Percentiles rank a stretch among this genome's conserved stretches.
Conservation (phyloP, 495 filamentous ascomycete species). For the Lepidopterella palustris region DNA sequence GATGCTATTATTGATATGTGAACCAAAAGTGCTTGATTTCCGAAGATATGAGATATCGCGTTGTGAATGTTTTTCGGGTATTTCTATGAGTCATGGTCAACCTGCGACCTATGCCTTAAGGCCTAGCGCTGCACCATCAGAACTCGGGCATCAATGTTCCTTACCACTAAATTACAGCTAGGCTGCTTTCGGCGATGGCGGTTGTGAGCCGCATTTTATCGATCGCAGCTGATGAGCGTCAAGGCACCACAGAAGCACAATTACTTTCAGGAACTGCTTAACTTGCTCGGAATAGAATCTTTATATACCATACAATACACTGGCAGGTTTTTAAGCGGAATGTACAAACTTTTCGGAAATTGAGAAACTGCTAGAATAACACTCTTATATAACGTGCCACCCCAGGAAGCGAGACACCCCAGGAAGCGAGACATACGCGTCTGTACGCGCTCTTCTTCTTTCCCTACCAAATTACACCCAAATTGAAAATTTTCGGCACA, state of each 20-base stretch:
- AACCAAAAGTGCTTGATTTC: no score
- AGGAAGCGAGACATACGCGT: no score
- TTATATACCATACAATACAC: not conserved
- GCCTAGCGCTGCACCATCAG: no score
- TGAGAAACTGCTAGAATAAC: not conserved
- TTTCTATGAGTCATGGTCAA: no score
- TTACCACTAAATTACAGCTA: not conserved
- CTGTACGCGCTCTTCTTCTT: no score
- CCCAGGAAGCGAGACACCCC: no score
- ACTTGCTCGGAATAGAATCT: not conserved
- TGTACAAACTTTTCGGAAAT: not conserved
- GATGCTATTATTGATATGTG: no score
- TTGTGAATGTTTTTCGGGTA: no score
- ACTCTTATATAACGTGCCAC: not conserved
- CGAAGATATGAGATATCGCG: no score
- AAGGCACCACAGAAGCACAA: not conserved
- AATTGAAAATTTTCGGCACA: no score
- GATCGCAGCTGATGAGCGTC: not conserved
- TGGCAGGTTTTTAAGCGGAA: not conserved
- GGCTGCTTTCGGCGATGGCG: not conserved
- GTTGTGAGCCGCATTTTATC: not conserved
- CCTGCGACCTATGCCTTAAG: no score
- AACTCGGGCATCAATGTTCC: not conserved
- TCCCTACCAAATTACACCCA: no score
- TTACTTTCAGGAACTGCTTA: not conserved